Evolutionary conservation across 1,139 yeast species (phyloP).

Genomic region (Petasospora fabianii): DNA sequence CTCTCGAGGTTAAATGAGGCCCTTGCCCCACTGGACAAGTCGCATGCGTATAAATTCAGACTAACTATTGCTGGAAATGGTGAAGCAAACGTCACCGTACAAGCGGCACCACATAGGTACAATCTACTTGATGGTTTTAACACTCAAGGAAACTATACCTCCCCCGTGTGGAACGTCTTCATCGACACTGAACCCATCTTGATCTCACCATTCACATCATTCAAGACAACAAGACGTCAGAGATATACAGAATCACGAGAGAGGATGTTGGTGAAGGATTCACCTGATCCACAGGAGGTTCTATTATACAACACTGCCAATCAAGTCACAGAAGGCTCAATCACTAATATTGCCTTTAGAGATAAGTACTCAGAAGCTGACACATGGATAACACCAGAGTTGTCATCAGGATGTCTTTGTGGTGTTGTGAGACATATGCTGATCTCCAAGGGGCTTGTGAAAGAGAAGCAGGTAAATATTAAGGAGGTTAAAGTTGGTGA

Average conservation of each 20-base stretch:
- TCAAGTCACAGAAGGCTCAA: slow-evolving; percentile 77
- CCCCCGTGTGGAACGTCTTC: slow-evolving; percentile 53
- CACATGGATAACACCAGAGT: slow-evolving; percentile 75
- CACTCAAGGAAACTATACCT: slow-evolving; percentile 26
- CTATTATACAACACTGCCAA: slow-evolving; percentile 58
- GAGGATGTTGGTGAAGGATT: slow-evolving; percentile 31
- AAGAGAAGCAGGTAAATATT: slow-evolving; percentile 47
- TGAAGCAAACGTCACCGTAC: slow-evolving; percentile 47
- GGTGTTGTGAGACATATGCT: slow-evolving; percentile 77
- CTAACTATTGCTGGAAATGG: slow-evolving; percentile 50
- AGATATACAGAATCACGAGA: slow-evolving; percentile 62
- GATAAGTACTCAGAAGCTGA: slow-evolving; percentile 31
- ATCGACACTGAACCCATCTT: slow-evolving; percentile 52
- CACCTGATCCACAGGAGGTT: slow-evolving; percentile 58
- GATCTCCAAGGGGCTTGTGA: slow-evolving; percentile 49
- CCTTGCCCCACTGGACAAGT: slow-evolving; percentile 28
- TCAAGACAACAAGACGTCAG: slow-evolving; percentile 76
- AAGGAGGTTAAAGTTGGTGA: slow-evolving; percentile 56
- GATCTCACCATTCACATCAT: slow-evolving; percentile 77
- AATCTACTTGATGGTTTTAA: slow-evolving; percentile 45
- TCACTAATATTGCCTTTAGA: slow-evolving; percentile 73
- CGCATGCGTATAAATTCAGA: slow-evolving; percentile 54
- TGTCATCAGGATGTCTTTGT: slow-evolving; percentile 77
- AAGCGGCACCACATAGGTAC: slow-evolving; percentile 34
- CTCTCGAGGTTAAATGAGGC: slow-evolving; percentile 44